A percentile compares a stretch with the other conserved stretches of the same genome.
Evolutionary conservation across 371 early-diverging fungal genomes (phyloP).

Genomic region (Mucor velutinosus): DNA sequence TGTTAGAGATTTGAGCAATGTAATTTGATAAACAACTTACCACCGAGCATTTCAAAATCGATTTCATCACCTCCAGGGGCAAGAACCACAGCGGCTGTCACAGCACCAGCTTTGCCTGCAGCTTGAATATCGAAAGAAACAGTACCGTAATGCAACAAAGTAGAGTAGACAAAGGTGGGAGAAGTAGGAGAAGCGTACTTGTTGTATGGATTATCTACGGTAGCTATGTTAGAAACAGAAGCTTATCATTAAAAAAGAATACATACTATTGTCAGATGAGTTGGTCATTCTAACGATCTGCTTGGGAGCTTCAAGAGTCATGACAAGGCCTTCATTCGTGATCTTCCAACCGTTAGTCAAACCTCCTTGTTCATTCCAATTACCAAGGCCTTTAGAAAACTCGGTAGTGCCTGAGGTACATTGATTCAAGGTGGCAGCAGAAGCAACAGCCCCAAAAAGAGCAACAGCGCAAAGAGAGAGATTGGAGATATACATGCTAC

Average conservation of each 20-base stretch:
- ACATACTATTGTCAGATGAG: constrained; percentile 10
- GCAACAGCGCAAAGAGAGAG: not conserved
- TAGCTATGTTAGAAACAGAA: not conserved
- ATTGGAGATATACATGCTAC: constrained; percentile 4
- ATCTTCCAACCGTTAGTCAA: constrained; percentile 18
- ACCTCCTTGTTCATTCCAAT: constrained; percentile 30
- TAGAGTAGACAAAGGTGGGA: constrained; percentile 29
- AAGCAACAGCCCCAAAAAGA: not conserved
- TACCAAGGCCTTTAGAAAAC: constrained; percentile 17
- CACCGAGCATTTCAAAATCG: constrained; percentile 42
- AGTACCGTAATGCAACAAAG: constrained; percentile 31
- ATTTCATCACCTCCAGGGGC: constrained; percentile 43
- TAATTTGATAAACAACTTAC: constrained; percentile 2
- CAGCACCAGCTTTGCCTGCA: constrained; percentile 31
- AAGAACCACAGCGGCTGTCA: constrained; percentile 40
- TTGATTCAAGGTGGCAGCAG: not conserved
- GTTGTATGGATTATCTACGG: constrained; percentile 40
- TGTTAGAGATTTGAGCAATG: not conserved
- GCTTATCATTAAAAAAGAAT: not conserved
- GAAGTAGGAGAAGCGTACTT: constrained; percentile 23
- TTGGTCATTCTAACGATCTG: constrained; percentile 10
- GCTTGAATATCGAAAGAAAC: constrained; percentile 33
- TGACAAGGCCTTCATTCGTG: constrained; percentile 29
- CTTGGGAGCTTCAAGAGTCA: constrained; percentile 34
- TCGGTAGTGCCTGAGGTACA: not conserved